Evolutionary conservation across 495 filamentous ascomycete genomes (phyloP).

Genomic region (Aspergillus ellipticus): DNA sequence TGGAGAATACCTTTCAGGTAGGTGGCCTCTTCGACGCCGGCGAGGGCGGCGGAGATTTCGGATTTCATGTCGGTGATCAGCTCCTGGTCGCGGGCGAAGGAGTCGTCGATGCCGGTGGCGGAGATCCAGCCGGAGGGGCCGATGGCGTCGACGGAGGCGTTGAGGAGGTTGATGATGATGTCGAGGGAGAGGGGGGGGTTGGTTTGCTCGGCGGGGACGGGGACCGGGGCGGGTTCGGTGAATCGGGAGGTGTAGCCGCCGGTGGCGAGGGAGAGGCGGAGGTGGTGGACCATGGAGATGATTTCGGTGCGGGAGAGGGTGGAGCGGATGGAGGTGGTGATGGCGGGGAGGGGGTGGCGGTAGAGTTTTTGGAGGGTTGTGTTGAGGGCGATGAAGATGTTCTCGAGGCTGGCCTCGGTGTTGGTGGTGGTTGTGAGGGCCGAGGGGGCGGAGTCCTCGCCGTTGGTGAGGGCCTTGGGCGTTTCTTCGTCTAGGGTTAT

Average conservation of each 20-base stretch:
- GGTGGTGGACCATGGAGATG: conserved; percentile 67
- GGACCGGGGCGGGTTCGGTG: conserved; percentile 42
- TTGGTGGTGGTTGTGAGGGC: conserved; percentile 15
- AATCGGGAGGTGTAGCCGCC: conserved; percentile 43
- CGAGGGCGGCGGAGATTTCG: conserved; percentile 72
- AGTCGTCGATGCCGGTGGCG: conserved; percentile 48
- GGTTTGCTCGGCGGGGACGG: conserved; percentile 49
- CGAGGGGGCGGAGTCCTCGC: conserved; percentile 12
- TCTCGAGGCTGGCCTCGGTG: conserved; percentile 27
- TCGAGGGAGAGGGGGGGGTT: conserved; percentile 47
- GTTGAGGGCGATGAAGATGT: conserved; percentile 40
- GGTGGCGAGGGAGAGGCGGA: conserved; percentile 60
- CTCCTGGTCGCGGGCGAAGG: conserved; percentile 56
- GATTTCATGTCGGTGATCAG: conserved; percentile 62
- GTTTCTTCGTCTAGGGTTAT: conserved; percentile 30
- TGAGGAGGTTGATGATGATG: conserved; percentile 62
- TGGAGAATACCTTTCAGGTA: conserved; percentile 64
- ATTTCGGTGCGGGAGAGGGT: conserved; percentile 64
- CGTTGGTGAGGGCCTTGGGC: conserved; percentile 29
- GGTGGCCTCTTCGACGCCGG: conserved; percentile 69
- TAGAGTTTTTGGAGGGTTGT: conserved; percentile 60
- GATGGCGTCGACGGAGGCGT: conserved; percentile 77
- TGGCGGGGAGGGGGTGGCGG: conserved; percentile 51
- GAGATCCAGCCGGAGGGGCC: conserved; percentile 78
- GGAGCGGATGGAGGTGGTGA: conserved; percentile 60